Percentiles rank a stretch among this genome's conserved stretches.
phyloP scores from a whole-genome alignment of 805 yeast species.

The Starmerella asiatica region DNA sequence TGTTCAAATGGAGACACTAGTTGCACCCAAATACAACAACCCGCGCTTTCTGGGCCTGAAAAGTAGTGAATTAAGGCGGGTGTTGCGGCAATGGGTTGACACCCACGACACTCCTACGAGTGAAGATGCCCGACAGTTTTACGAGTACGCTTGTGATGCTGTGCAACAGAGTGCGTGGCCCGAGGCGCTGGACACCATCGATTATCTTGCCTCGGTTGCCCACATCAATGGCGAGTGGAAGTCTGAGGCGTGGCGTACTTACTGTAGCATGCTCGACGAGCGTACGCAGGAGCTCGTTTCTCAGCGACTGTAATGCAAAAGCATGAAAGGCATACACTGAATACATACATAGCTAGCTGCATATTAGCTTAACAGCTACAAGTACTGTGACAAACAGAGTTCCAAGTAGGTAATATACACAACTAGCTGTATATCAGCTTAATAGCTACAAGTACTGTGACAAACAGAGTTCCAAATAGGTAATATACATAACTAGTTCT shows the following conservation, averaged over 20 bases:
- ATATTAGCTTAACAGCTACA: too few relatives aligned
- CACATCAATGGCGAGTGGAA: neutral
- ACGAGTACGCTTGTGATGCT: slow-evolving; percentile 2
- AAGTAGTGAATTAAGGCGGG: neutral
- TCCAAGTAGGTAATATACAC: too few relatives aligned
- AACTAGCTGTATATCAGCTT: too few relatives aligned
- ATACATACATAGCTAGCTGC: too few relatives aligned
- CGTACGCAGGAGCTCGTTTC: slow-evolving; percentile 1
- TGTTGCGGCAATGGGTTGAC: slow-evolving; percentile 8
- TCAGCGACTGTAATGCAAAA: too few relatives aligned
- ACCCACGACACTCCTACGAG: slow-evolving; percentile 2
- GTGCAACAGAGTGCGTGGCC: slow-evolving; percentile 9
- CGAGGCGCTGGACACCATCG: slow-evolving; percentile 1
- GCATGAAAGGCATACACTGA: too few relatives aligned
- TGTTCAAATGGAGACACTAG: neutral
- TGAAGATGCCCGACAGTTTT: slow-evolving; percentile 12
- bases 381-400: too few relatives aligned
- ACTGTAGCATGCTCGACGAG: slow-evolving; percentile 1
- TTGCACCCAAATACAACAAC: neutral
- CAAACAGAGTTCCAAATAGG: too few relatives aligned
- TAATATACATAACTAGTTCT: too few relatives aligned
- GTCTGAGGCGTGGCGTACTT: slow-evolving; percentile 3
- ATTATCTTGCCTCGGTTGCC: neutral
- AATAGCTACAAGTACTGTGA: too few relatives aligned
- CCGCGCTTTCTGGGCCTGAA: slow-evolving; percentile 6